Evolutionary conservation across 176 grass and related monocot species (phyloP).

Genomic region (Ensete ventricosum): DNA sequence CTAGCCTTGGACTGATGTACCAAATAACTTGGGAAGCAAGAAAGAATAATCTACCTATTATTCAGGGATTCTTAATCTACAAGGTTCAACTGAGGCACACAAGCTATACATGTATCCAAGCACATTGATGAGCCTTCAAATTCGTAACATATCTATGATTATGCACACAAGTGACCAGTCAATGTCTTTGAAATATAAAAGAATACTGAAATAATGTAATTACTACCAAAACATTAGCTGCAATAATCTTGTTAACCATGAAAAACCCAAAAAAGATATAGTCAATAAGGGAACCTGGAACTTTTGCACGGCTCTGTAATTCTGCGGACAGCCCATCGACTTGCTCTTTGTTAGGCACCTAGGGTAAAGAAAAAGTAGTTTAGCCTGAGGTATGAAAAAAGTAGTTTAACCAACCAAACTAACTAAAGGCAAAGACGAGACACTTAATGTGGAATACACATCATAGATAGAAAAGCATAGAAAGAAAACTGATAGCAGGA

Average conservation of each 20-base stretch:
- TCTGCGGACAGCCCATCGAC: conserved; percentile 66
- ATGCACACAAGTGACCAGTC: too few relatives aligned
- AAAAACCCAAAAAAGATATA: background rate
- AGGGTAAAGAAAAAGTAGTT: conserved; percentile 15
- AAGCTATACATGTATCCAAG: too few relatives aligned
- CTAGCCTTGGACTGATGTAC: too few relatives aligned
- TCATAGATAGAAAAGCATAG: background rate
- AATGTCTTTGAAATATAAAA: too few relatives aligned
- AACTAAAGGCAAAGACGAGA: background rate
- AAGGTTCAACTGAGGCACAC: too few relatives aligned
- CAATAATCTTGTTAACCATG: background rate
- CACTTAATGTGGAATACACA: background rate
- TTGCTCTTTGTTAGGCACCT: conserved; percentile 96
- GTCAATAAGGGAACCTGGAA: conserved; percentile 50
- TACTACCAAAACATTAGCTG: background rate
- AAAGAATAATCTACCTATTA: too few relatives aligned
- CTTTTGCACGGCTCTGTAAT: conserved; percentile 52
- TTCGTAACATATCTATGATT: too few relatives aligned
- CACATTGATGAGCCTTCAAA: too few relatives aligned
- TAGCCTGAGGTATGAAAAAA: background rate
- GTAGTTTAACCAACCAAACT: background rate
- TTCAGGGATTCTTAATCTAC: too few relatives aligned
- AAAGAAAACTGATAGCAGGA: background rate
- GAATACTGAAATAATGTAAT: background rate
- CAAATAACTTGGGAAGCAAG: too few relatives aligned